Conservation (phyloP, 139 green algal species). For the Astrephomene gubernaculifera region DNA sequence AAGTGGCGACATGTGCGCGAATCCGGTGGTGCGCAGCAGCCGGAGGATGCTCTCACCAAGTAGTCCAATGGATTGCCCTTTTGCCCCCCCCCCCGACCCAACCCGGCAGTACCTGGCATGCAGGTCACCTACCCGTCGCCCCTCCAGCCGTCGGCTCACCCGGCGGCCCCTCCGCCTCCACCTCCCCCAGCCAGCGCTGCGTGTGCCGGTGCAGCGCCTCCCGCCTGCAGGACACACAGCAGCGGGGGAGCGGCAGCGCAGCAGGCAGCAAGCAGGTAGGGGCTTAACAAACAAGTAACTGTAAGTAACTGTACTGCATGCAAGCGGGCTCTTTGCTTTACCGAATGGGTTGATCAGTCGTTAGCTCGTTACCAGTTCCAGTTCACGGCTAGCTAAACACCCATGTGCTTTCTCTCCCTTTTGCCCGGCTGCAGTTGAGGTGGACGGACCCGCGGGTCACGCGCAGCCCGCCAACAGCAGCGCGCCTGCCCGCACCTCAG, state of each 20-base stretch:
- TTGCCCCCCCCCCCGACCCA: too few species aligned
- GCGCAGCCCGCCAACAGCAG: slow-evolving; percentile 5
- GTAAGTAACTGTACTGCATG: too few species aligned
- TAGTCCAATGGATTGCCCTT: too few species aligned
- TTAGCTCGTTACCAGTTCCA: neutral
- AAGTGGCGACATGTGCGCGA: too few species aligned
- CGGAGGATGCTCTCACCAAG: too few species aligned
- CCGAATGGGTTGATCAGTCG: neutral
- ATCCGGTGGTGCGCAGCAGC: too few species aligned
- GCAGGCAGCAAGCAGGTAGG: too few species aligned
- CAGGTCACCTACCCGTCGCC: neutral
- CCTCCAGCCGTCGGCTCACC: neutral
- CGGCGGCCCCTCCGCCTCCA: neutral
- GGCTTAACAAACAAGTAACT: neutral
- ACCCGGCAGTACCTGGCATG: neutral
- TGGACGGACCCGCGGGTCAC: slow-evolving; percentile 5
- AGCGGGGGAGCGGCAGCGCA: too few species aligned
- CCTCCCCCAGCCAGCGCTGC: slow-evolving; percentile 47
- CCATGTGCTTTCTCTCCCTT: neutral
- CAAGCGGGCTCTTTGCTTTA: neutral
- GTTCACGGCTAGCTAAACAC: neutral
- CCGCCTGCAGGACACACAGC: slow-evolving; percentile 7
- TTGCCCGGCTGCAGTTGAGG: neutral
- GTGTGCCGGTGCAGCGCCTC: slow-evolving; percentile 48
- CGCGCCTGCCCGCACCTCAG: neutral